A percentile compares a stretch with the other conserved stretches of the same genome.
Evolutionary conservation across 768 basidiomycete species (phyloP).

Genomic region (Lenzites betulinus): DNA sequence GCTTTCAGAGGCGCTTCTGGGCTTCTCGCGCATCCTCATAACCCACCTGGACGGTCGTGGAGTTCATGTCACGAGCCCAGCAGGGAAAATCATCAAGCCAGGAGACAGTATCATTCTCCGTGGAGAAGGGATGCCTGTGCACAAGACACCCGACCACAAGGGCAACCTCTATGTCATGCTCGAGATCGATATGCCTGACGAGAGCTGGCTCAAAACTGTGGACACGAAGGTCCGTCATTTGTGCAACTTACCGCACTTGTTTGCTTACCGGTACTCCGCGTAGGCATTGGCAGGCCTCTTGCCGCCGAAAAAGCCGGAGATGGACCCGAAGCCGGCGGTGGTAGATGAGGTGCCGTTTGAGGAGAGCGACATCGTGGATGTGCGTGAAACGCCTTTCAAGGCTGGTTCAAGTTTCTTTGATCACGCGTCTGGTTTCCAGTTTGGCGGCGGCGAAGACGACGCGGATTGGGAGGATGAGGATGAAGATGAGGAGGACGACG

Average conservation of each 20-base stretch:
- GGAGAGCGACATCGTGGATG: conserved; percentile 78
- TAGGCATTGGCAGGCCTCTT: conserved; percentile 65
- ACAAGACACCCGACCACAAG: conserved; percentile 62
- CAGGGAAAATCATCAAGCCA: conserved; percentile 73
- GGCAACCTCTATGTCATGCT: conserved; percentile 85
- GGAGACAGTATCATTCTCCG: conserved; percentile 74
- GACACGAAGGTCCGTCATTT: conserved; percentile 53
- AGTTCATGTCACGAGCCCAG: conserved; percentile 74
- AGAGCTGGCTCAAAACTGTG: conserved; percentile 70
- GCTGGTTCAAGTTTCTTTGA: conserved; percentile 79
- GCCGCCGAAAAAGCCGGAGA: conserved; percentile 75
- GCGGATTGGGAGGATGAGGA: conserved; percentile 65
- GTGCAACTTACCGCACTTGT: background rate
- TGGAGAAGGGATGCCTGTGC: conserved; percentile 89
- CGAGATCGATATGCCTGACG: conserved; percentile 85
- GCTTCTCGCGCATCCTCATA: conserved; percentile 90
- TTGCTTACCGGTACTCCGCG: background rate
- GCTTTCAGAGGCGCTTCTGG: conserved; percentile 90
- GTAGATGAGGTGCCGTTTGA: conserved; percentile 74
- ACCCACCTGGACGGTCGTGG: conserved; percentile 94
- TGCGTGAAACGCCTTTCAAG: conserved; percentile 79
- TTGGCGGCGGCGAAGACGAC: conserved; percentile 64
- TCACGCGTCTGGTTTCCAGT: conserved; percentile 62
- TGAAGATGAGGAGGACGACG: conserved; percentile 62
- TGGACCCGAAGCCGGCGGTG: conserved; percentile 70